These are phyloP conservation scores for Musa acuminata DNA, from an alignment of 176 grass and related monocot genomes.

Conservation along the genomic window DNA sequence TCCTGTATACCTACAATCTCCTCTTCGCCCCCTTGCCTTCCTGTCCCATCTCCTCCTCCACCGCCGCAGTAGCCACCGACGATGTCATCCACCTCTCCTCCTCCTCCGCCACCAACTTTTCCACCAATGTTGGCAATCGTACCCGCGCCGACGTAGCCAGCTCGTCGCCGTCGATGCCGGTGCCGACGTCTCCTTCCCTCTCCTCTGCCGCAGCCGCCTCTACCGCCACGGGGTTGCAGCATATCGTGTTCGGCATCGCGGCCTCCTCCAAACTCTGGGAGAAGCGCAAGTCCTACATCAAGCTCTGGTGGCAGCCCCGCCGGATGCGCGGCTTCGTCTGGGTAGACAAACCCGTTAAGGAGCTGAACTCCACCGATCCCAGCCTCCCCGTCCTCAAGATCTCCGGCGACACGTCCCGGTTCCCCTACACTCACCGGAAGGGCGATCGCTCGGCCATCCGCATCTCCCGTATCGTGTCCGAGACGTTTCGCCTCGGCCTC, in stretches of 20 bases:
- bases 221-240: constrained; percentile 50
- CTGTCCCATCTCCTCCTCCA: neutral
- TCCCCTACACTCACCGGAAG: constrained; percentile 79
- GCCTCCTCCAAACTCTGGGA: constrained; percentile 71
- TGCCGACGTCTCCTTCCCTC: constrained; percentile 15
- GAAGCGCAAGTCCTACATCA: constrained; percentile 92
- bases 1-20: constrained; percentile 36
- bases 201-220: constrained; percentile 27
- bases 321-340: constrained; percentile 87
- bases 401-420: constrained; percentile 59
- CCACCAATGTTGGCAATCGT: neutral
- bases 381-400: constrained; percentile 61
- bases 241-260: constrained; percentile 97
- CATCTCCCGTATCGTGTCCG: constrained; percentile 92
- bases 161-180: neutral
- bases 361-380: constrained; percentile 51
- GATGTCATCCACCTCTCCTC: neutral
- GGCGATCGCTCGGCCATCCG: constrained; percentile 84
- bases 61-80: neutral
- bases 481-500: constrained; percentile 73
- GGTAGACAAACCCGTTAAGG: constrained; percentile 64
- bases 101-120: neutral
- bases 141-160: neutral
- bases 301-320: constrained; percentile 70
- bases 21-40: neutral